Conservation (phyloP, 371 early-diverging fungal species). For the Rhizopus stolonifer region DNA sequence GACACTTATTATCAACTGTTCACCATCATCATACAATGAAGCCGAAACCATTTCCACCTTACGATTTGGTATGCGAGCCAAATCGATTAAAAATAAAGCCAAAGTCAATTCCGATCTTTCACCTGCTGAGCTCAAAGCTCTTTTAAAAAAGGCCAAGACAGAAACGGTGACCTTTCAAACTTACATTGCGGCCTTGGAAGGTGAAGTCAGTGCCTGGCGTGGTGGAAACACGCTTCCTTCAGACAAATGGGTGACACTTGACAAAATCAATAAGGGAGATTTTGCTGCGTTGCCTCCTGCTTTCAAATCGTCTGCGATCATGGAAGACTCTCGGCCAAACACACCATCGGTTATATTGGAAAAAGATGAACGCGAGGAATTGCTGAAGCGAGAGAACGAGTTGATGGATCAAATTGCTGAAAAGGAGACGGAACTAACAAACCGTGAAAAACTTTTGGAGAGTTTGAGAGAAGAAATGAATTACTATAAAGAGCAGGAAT, state of each 20-base stretch:
- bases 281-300: slow-evolving; percentile 46
- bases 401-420: slow-evolving; percentile 88
- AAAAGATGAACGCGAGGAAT: slow-evolving; percentile 92
- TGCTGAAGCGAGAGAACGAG: slow-evolving; percentile 92
- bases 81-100: slow-evolving; percentile 98
- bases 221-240: slow-evolving; percentile 74
- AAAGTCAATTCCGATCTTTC: slow-evolving; percentile 94
- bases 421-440: slow-evolving; percentile 72
- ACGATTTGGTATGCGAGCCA: slow-evolving; percentile 96
- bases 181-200: slow-evolving; percentile 83
- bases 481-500: slow-evolving; percentile 61
- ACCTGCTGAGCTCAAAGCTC: slow-evolving; percentile 89
- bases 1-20: slow-evolving; percentile 96
- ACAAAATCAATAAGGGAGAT: slow-evolving; percentile 59
- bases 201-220: slow-evolving; percentile 90
- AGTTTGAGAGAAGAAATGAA: slow-evolving; percentile 66
- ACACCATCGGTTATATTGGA: slow-evolving; percentile 78
- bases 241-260: slow-evolving; percentile 74
- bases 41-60: slow-evolving; percentile 94
- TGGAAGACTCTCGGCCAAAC: slow-evolving; percentile 60
- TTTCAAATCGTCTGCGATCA: slow-evolving; percentile 34
- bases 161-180: slow-evolving; percentile 78
- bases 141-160: slow-evolving; percentile 85
- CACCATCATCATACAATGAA: slow-evolving; percentile 94
- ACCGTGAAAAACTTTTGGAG: slow-evolving; percentile 56